Conservation (phyloP, 768 basidiomycete genomes). For the Leccinum disarticulatum region DNA sequence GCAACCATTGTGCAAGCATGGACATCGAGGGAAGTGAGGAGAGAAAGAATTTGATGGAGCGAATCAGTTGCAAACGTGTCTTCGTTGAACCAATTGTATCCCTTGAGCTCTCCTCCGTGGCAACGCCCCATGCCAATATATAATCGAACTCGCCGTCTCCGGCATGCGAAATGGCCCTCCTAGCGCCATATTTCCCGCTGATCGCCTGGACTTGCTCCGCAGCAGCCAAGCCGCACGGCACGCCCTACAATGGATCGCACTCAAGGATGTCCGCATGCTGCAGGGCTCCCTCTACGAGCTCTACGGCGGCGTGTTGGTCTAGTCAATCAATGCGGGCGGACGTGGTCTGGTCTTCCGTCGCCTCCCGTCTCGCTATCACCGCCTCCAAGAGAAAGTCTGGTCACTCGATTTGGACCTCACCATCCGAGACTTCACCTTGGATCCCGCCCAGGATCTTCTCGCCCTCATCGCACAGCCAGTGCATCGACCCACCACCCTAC, state of each 20-base stretch:
- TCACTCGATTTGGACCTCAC: conserved; percentile 35
- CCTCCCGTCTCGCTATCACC: conserved; percentile 49
- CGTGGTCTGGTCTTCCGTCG: conserved; percentile 42
- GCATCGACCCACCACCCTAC: conserved; percentile 12
- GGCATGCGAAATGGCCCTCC: conserved; percentile 43
- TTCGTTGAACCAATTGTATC: conserved; percentile 81
- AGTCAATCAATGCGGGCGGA: conserved; percentile 28
- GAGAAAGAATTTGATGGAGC: conserved; percentile 64
- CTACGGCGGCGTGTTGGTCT: conserved; percentile 56
- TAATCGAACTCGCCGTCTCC: conserved; percentile 45
- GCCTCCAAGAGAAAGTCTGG: conserved; percentile 50
- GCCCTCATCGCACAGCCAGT: conserved; percentile 45
- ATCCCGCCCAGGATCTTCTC: conserved; percentile 65
- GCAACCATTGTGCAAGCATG: conserved; percentile 68
- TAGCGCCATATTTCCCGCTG: conserved; percentile 26
- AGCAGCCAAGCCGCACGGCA: conserved; percentile 42
- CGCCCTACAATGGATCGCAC: conserved; percentile 35
- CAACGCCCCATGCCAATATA: conserved; percentile 39
- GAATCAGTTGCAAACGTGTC: conserved; percentile 76
- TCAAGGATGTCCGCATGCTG: conserved; percentile 38
- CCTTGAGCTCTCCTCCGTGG: conserved; percentile 25
- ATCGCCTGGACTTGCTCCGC: conserved; percentile 40
- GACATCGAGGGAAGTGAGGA: conserved; percentile 64
- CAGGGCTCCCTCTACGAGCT: conserved; percentile 54
- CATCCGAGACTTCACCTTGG: conserved; percentile 62